Base-by-base conservation (phyloP, 495 filamentous ascomycete genomes). In the Aspergillus cavernicola region DNA sequence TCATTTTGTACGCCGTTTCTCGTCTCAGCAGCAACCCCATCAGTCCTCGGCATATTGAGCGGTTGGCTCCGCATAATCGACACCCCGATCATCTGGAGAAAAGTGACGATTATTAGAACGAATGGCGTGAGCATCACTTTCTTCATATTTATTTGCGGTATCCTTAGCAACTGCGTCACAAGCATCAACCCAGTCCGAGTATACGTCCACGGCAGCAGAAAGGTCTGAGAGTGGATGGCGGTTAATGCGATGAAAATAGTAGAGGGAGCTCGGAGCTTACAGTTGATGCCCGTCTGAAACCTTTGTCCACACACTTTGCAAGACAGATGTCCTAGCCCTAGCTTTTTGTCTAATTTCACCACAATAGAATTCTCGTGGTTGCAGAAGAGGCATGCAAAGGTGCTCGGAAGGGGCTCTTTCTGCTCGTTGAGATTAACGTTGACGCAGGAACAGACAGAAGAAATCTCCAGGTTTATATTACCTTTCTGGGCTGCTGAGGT, bases 141-240 rank as follows among this genome's bases (percentile, higher is more conserved):
- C 74, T 22, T 82, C 80, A 39, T 81, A 79, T 31, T 80, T 76
- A 59, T 79, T 71, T 54, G 75, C 70, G 38, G 73, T 78, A 44
- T 83, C 76, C 59, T 86, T 86, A 12, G 85, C 85, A 37, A 87
- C 84, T 33, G 78, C 81, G 75, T 96, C 92, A 66, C 93, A 96
- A 31, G 93, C 93, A 72, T 98, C 93, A 45, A 98, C 87, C 93
- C 93, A 98, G 64, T 97, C 95, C 26, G 89, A 89, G 65, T 97
- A 98, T 13, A 98, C 92, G 62, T 98, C 93, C 24, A 98, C 90
- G 1, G 88, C 79, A 13, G 87, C 86, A 31, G 90, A 92, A 50
- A 97, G 84, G 65, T 91, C 90, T 95, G 45, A 1, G 44, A 20
- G 12, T 31, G 31, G 15, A 23, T 18, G 46, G 12, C 29, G 24